Conservation (phyloP, 345 rosid species). For the Corchorus capsularis region DNA sequence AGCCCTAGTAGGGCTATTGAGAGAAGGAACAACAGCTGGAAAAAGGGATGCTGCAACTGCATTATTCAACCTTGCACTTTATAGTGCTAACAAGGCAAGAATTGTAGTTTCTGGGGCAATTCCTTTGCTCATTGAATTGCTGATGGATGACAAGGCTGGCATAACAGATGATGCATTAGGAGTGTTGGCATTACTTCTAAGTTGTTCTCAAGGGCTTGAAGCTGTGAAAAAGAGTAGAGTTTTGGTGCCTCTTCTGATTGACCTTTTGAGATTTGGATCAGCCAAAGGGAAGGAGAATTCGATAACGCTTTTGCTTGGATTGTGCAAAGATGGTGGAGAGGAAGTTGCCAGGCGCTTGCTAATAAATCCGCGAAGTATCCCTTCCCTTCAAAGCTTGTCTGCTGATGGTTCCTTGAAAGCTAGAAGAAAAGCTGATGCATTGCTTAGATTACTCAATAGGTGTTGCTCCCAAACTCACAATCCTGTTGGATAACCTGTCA, state of each 20-base stretch:
- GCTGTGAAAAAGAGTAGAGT: conserved; percentile 47
- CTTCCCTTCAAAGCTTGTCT: conserved; percentile 63
- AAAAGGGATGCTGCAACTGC: conserved; percentile 69
- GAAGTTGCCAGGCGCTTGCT: conserved; percentile 51
- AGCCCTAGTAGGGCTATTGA: conserved; percentile 50
- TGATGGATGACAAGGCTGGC: conserved; percentile 71
- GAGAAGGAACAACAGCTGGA: conserved; percentile 58
- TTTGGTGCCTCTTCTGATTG: conserved; percentile 60
- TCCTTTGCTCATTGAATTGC: conserved; percentile 52
- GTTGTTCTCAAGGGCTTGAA: conserved; percentile 51
- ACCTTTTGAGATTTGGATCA: conserved; percentile 67
- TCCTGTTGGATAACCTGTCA: conserved; percentile 28
- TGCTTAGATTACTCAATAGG: conserved; percentile 65
- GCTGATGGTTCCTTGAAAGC: conserved; percentile 62
- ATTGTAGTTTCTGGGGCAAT: conserved; percentile 49
- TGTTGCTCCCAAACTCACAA: conserved; percentile 56
- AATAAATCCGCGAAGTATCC: conserved; percentile 64
- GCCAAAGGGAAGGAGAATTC: conserved; percentile 65
- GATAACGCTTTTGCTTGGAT: conserved; percentile 55
- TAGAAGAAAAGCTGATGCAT: conserved; percentile 61
- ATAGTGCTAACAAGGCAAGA: conserved; percentile 49
- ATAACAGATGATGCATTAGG: conserved; percentile 66
- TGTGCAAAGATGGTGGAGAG: conserved; percentile 67
- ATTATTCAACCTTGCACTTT: conserved; percentile 50
- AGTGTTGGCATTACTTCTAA: conserved; percentile 45